Conservation (phyloP, 2,329 filamentous ascomycete genomes). For the Beauveria scarabaeidicola region DNA sequence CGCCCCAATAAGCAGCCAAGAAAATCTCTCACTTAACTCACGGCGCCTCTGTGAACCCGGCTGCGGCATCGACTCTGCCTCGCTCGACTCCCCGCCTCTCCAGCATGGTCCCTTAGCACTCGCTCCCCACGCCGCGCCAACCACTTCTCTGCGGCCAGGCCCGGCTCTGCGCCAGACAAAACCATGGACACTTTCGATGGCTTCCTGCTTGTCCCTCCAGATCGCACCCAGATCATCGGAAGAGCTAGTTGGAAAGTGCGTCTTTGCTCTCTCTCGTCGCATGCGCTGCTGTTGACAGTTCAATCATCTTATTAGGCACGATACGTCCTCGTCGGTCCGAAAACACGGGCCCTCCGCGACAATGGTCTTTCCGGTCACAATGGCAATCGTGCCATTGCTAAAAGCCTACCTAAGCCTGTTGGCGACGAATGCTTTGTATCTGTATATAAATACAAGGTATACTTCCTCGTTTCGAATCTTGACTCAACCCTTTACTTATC, state of each 20-base stretch:
- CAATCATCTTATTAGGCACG: slow-evolving; percentile 35
- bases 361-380: slow-evolving; percentile 22
- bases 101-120: slow-evolving; percentile 11
- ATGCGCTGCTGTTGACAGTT: slow-evolving; percentile 2
- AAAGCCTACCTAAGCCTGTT: slow-evolving; percentile 24
- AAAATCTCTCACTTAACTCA: background rate
- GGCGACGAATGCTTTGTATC: slow-evolving; percentile 40
- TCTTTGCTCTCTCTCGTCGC: background rate
- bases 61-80: background rate
- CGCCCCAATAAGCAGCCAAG: background rate
- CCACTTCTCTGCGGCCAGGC: slow-evolving; percentile 4
- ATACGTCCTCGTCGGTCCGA: slow-evolving; percentile 47
- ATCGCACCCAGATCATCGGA: slow-evolving; percentile 41
- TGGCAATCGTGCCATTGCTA: slow-evolving; percentile 29
- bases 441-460: slow-evolving; percentile 49
- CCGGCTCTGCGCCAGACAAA: slow-evolving; percentile 1
- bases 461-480: slow-evolving; percentile 1
- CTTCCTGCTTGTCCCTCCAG: slow-evolving; percentile 41
- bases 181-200: slow-evolving; percentile 35
- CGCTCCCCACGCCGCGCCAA: slow-evolving; percentile 7
- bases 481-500: slow-evolving; percentile 10
- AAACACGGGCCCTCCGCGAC: slow-evolving; percentile 24
- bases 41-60: background rate
- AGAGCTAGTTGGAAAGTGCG: slow-evolving; percentile 45
- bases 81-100: background rate